These are phyloP conservation scores for Tripterygium wilfordii DNA, from an alignment of 177 flowering plant species.

Conservation along the genomic window DNA sequence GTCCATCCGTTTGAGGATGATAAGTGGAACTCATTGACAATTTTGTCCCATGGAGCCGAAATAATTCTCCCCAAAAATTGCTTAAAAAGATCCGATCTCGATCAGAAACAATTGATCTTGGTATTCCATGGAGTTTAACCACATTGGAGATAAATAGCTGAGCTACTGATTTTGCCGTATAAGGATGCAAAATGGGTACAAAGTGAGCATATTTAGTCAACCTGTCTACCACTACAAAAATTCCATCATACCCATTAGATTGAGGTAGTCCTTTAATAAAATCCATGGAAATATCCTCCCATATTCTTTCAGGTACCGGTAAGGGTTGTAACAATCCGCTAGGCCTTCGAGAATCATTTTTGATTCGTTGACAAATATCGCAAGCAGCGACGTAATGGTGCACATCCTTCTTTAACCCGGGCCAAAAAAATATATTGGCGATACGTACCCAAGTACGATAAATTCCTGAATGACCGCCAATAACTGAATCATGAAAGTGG, in stretches of 20 bases:
- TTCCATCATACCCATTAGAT: neutral
- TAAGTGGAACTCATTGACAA: too few species aligned
- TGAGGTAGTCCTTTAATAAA: neutral
- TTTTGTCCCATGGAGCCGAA: too few species aligned
- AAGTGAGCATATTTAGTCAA: neutral
- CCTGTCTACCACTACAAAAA: neutral
- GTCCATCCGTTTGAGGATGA: too few species aligned
- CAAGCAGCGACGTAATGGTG: too few species aligned
- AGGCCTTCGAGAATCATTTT: too few species aligned
- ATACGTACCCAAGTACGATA: too few species aligned
- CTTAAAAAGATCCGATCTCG: neutral
- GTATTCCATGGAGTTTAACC: neutral
- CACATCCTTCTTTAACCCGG: too few species aligned
- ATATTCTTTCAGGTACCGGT: neutral
- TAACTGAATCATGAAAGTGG: neutral
- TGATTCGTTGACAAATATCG: neutral
- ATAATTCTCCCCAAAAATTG: too few species aligned
- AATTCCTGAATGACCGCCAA: neutral
- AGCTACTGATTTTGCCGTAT: neutral
- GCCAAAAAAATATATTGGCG: too few species aligned
- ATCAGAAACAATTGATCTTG: neutral
- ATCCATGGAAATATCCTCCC: neutral
- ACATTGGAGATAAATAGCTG: neutral
- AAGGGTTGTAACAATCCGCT: neutral
- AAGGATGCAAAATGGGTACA: neutral